These are phyloP conservation scores for Eucalyptus albens DNA, from an alignment of 345 rosid species.

Conservation along the genomic window DNA sequence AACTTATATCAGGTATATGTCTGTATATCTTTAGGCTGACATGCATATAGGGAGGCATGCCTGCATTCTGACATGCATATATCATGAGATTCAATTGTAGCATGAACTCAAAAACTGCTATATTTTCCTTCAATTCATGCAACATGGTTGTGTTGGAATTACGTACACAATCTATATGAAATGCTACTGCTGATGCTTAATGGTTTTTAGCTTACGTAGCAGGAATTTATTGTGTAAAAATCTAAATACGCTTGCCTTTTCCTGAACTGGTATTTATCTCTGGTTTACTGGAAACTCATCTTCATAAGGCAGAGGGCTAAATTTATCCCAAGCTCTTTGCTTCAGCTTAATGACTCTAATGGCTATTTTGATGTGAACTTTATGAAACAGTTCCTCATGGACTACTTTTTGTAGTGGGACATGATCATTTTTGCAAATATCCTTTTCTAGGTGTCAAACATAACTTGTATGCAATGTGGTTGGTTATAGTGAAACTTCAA, in stretches of 20 bases:
- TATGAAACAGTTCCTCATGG: neutral
- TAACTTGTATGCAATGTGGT: neutral
- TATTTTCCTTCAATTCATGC: neutral
- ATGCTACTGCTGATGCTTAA: neutral
- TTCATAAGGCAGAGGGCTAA: neutral
- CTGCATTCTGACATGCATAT: neutral
- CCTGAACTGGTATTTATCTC: neutral
- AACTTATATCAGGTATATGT: slow-evolving; percentile 74
- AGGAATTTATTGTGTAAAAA: neutral
- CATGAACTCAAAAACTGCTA: neutral
- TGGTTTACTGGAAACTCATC: neutral
- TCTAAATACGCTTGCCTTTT: neutral
- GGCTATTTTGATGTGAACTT: neutral
- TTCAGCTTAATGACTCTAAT: neutral
- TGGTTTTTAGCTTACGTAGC: neutral
- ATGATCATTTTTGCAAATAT: neutral
- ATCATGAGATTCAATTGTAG: neutral
- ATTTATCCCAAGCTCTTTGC: neutral
- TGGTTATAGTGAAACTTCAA: neutral
- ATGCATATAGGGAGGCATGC: neutral
- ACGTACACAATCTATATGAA: neutral
- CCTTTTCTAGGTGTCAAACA: neutral
- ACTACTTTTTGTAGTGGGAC: neutral
- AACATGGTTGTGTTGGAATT: neutral
- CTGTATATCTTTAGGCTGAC: neutral